Evolutionary conservation across 352 stramenopile species (phyloP).

Genomic region (Aphanomyces cochlioides): DNA sequence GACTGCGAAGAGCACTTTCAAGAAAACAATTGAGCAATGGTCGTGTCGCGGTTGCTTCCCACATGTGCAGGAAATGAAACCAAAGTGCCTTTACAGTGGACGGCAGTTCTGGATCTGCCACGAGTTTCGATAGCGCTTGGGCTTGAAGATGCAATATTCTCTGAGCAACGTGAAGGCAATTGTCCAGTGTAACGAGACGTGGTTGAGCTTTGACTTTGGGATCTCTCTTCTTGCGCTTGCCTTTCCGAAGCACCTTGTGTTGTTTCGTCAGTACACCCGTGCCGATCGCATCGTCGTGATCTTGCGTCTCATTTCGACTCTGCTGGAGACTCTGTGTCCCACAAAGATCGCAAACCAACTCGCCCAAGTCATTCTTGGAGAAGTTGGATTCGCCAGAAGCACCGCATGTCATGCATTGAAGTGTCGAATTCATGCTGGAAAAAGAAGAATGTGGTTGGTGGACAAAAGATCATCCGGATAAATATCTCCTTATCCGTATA

Average conservation of each 20-base stretch:
- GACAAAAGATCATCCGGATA: neutral
- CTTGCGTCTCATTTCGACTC: slow-evolving; percentile 76
- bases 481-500: neutral
- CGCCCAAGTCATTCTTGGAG: slow-evolving; percentile 78
- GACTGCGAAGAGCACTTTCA: neutral
- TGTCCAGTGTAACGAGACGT: slow-evolving; percentile 24
- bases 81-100: slow-evolving; percentile 1
- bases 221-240: neutral
- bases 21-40: slow-evolving; percentile 25
- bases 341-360: slow-evolving; percentile 82
- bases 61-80: slow-evolving; percentile 27
- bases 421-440: neutral
- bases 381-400: slow-evolving; percentile 72
- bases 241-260: neutral
- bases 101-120: slow-evolving; percentile 10
- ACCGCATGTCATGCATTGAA: slow-evolving; percentile 61
- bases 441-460: neutral
- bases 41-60: neutral
- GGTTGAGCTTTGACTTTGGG: neutral
- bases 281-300: slow-evolving; percentile 63
- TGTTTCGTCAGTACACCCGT: neutral
- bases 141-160: slow-evolving; percentile 24
- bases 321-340: slow-evolving; percentile 80
- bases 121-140: neutral
- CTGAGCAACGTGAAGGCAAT: slow-evolving; percentile 25